Percentiles rank a stretch among this genome's conserved stretches.
These are phyloP conservation scores for Aphanomyces invadans DNA, from an alignment of 352 stramenopile species.

Conservation along the genomic window DNA sequence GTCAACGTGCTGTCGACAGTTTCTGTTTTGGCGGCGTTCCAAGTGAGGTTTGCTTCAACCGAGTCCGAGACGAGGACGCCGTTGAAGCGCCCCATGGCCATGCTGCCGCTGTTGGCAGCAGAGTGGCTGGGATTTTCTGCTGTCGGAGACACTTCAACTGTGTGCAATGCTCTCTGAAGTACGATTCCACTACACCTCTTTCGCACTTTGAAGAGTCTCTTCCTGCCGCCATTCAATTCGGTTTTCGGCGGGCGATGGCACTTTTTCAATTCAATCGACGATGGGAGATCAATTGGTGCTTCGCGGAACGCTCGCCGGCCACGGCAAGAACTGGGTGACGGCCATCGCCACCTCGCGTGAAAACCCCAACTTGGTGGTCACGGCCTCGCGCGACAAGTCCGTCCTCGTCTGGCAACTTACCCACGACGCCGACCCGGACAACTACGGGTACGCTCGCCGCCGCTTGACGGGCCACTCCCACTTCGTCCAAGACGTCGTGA, in stretches of 20 bases:
- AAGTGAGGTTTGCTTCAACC: too few relatives aligned
- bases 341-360: slow-evolving; percentile 97
- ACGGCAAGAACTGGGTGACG: slow-evolving; percentile 88
- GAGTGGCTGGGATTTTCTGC: too few relatives aligned
- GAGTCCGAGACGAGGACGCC: too few relatives aligned
- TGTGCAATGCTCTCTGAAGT: too few relatives aligned
- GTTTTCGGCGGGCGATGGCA: neutral
- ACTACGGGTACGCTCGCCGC: slow-evolving; percentile 96
- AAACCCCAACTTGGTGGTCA: slow-evolving; percentile 98
- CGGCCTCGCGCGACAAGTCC: slow-evolving; percentile 96
- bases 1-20: too few relatives aligned
- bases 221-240: neutral
- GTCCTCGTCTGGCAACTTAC: slow-evolving; percentile 84
- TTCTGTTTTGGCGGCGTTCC: too few relatives aligned
- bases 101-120: too few relatives aligned
- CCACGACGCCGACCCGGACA: slow-evolving; percentile 89
- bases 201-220: too few relatives aligned
- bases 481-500: slow-evolving; percentile 99
- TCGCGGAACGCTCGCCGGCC: slow-evolving; percentile 78
- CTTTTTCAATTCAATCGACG: slow-evolving; percentile 17
- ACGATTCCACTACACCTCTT: too few relatives aligned
- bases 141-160: too few relatives aligned
- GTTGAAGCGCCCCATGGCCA: too few relatives aligned
- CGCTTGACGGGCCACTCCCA: slow-evolving; percentile 98
- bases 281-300: slow-evolving; percentile 35